phyloP scores from a whole-genome alignment of 192 early-diverging fungal genomes.

The Coemansia asiatica region DNA sequence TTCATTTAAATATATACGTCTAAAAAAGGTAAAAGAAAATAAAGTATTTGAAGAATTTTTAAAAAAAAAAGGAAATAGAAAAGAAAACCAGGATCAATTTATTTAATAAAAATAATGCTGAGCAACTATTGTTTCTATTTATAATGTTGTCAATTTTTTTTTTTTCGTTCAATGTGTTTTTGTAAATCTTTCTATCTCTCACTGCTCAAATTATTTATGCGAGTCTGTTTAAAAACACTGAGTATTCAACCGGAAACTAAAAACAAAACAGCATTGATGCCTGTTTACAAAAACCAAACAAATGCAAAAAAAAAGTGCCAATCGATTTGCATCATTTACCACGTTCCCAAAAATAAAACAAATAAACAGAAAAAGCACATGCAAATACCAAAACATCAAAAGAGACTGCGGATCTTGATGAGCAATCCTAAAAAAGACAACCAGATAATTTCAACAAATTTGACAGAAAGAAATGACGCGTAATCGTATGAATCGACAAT shows the following conservation, averaged over 20 bases:
- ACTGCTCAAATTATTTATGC: too few species aligned
- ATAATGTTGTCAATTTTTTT: too few species aligned
- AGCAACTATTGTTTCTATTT: too few species aligned
- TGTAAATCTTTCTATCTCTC: too few species aligned
- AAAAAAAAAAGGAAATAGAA: slow-evolving; percentile 6
- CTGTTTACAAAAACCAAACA: background rate
- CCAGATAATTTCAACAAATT: too few species aligned
- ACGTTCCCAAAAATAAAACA: background rate
- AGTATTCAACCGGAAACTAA: background rate
- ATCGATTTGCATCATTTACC: background rate
- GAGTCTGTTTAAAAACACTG: background rate
- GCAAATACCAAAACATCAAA: too few species aligned
- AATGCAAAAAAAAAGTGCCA: background rate
- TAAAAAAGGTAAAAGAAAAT: background rate
- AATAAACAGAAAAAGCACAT: background rate
- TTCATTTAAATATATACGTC: background rate
- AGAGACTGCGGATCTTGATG: background rate
- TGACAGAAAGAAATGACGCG: too few species aligned
- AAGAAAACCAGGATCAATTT: background rate
- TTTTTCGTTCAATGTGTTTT: too few species aligned
- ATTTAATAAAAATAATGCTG: too few species aligned
- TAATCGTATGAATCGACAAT: too few species aligned
- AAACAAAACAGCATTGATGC: background rate
- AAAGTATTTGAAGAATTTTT: background rate
- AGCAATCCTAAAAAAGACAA: background rate